phyloP scores from a whole-genome alignment of 129 eudicot genomes.

The Tanacetum coccineum region DNA sequence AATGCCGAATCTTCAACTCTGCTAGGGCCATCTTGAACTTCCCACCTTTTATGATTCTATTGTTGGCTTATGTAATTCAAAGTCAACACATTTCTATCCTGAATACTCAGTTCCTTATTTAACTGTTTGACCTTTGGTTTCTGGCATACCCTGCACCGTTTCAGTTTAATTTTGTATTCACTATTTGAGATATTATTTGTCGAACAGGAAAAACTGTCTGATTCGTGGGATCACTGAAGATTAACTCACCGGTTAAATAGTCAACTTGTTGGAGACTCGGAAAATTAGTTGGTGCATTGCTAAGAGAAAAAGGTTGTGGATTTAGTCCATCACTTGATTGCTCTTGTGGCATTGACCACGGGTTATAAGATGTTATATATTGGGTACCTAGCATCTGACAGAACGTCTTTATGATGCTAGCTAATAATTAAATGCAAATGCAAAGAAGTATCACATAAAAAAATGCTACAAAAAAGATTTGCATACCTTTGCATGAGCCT shows the following conservation, averaged over 20 bases:
- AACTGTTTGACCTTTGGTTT: conserved; percentile 30
- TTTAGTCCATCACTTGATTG: conserved; percentile 13
- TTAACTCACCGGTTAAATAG: conserved; percentile 5
- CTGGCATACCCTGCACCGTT: conserved; percentile 37
- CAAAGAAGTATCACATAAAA: background rate
- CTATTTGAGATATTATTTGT: too few species aligned
- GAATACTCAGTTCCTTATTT: conserved; percentile 23
- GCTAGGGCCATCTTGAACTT: conserved; percentile 14
- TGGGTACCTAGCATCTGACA: conserved; percentile 35
- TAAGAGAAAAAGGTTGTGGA: conserved; percentile 4
- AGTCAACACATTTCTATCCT: conserved; percentile 11
- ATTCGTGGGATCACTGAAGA: conserved; percentile 12
- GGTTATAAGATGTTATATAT: conserved; percentile 13
- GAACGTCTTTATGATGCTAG: background rate
- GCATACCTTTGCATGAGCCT: conserved; percentile 34
- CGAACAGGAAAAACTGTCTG: conserved; percentile 20
- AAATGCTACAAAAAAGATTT: background rate
- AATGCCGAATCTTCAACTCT: conserved; percentile 21
- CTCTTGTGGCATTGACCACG: conserved; percentile 26
- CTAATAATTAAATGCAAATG: background rate
- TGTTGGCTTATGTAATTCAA: conserved; percentile 13
- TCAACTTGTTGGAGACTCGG: conserved; percentile 11
- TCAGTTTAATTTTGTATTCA: conserved; percentile 24
- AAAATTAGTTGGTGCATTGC: conserved; percentile 14
- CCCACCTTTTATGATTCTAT: conserved; percentile 26